Evolutionary conservation across 306 rosid species (phyloP).

Genomic region (Parietaria judaica): DNA sequence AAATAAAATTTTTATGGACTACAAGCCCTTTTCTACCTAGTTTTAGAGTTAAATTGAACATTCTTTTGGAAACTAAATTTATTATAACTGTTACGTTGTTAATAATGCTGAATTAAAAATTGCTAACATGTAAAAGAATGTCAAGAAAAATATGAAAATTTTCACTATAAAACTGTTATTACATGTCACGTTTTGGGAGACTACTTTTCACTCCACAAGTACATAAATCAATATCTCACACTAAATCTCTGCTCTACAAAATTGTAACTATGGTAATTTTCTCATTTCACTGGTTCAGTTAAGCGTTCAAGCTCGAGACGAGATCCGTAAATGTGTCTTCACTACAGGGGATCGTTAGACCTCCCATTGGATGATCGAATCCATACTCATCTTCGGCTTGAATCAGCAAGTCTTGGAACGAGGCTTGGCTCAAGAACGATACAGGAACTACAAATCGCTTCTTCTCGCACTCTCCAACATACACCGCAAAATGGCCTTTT

Average conservation of each 20-base stretch:
- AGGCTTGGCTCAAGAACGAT: constrained; percentile 31
- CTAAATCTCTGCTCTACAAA: not conserved
- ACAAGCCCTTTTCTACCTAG: too few species aligned
- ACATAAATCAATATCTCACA: not conserved
- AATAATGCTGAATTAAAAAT: too few species aligned
- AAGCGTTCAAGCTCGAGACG: constrained; percentile 19
- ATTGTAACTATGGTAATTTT: not conserved
- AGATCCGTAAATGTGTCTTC: constrained; percentile 30
- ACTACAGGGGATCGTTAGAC: constrained; percentile 38
- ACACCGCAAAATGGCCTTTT: constrained; percentile 38
- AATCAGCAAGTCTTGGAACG: constrained; percentile 24
- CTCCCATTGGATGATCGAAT: constrained; percentile 38
- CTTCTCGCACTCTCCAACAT: constrained; percentile 36
- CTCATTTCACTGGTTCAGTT: not conserved
- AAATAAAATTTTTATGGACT: too few species aligned
- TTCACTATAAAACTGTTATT: too few species aligned
- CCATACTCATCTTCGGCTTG: not conserved
- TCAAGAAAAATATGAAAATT: too few species aligned
- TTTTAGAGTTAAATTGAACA: too few species aligned
- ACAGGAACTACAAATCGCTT: constrained; percentile 20
- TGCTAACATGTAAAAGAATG: too few species aligned
- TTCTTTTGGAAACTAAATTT: too few species aligned
- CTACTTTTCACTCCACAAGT: not conserved
- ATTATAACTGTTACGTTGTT: too few species aligned
- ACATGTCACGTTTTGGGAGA: not conserved